Base-by-base conservation (phyloP, 2,329 filamentous ascomycete species). In the Trichoderma endophyticum region DNA sequence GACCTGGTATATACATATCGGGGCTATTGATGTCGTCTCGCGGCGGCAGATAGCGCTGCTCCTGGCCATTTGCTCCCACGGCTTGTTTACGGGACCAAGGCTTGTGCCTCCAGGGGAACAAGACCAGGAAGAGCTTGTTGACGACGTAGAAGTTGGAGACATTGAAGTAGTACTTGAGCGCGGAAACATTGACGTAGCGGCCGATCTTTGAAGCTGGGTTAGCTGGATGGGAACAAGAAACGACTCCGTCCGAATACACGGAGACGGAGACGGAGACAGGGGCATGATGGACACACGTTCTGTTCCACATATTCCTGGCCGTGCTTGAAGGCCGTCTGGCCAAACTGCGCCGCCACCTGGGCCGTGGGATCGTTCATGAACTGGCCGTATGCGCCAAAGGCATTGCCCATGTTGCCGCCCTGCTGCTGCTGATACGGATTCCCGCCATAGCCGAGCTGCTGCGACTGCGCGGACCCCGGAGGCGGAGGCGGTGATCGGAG, bases 101-200 rank as follows among this genome's bases (percentile, higher is more conserved):
- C 84, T 95, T 95, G 83, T 99, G 97, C 77, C 95, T 89, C 95
- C 96, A 99, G 69, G 96, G 96, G 82, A 98, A 97, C 73, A 99
- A 90, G 72, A 99, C 95, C 72, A 99, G 89, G 80, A 92, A 90
- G 72, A 99, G 88, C 84, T 99, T 99, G 84, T 92, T 94, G 80
- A 97, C 87, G 80, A 99, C 96, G 83, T 99, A 99, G 73, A 90
- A 93, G 86, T 99, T 99, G 76, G 95, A 97, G 75, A 99, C 96
- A 84, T 98, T 98, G 86, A 99, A 99, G 87, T 98, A 99, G 84
- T 98, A 96, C 83, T 99, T 99, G 59, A 99, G 88, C 21, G 94
- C 93, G 15, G 92, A 92, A 77, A 98, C 92, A 79, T 95, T 97
- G 83, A 99, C 91, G 83, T 95, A 98, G 82, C 87, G 86, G 75